Percentiles rank a stretch among this genome's conserved stretches.
Conservation (phyloP, 1,284 basidiomycete species). For the Papiliotrema laurentii region DNA sequence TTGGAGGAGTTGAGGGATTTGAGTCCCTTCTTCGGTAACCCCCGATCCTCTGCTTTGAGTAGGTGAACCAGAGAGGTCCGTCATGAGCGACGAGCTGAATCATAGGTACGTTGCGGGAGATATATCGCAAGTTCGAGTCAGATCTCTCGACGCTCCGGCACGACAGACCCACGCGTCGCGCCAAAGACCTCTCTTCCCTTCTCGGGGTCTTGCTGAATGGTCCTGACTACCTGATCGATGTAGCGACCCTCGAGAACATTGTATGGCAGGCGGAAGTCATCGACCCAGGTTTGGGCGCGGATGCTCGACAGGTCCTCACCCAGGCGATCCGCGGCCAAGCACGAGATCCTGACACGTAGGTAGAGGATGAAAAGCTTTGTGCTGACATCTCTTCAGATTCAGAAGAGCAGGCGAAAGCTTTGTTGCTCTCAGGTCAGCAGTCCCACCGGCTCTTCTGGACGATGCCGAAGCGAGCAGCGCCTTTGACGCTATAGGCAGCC, state of each 20-base stretch:
- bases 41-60: slow-evolving; percentile 19
- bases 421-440: slow-evolving; percentile 9
- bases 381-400: slow-evolving; percentile 13
- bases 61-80: slow-evolving; percentile 2
- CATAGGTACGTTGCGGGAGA: slow-evolving; percentile 20
- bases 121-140: slow-evolving; percentile 14
- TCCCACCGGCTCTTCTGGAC: slow-evolving; percentile 16
- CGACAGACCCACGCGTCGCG: background rate
- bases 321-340: slow-evolving; percentile 17
- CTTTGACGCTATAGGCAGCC: slow-evolving; percentile 15
- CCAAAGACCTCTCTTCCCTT: background rate
- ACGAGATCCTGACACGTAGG: slow-evolving; percentile 9
- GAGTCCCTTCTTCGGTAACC: slow-evolving; percentile 10
- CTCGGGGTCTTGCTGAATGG: slow-evolving; percentile 11
- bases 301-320: slow-evolving; percentile 19
- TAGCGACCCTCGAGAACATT: slow-evolving; percentile 23
- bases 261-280: slow-evolving; percentile 29
- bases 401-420: slow-evolving; percentile 16
- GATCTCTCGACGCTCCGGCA: slow-evolving; percentile 8
- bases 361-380: background rate
- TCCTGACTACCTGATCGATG: slow-evolving; percentile 34
- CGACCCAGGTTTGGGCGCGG: slow-evolving; percentile 17
- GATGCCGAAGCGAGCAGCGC: slow-evolving; percentile 20
- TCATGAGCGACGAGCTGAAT: background rate
- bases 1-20: slow-evolving; percentile 18